Evolutionary conservation across 164 flowering plant species (phyloP).

Genomic region (Berberis vulgaris): DNA sequence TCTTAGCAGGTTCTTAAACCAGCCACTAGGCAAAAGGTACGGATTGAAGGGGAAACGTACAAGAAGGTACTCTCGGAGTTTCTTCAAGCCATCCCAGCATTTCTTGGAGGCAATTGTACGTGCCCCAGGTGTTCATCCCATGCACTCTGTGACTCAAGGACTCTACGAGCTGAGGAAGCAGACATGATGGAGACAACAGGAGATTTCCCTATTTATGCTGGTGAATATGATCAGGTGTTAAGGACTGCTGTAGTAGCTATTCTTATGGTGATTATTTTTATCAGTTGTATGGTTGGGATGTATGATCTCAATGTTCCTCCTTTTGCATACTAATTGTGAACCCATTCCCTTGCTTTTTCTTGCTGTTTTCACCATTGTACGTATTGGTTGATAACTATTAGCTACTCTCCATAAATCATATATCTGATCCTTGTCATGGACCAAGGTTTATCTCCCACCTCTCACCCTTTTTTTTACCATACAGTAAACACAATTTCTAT

Average conservation of each 20-base stretch:
- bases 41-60: constrained; percentile 40
- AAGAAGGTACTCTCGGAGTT: constrained; percentile 33
- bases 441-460: no score
- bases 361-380: neutral
- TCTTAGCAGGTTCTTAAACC: constrained; percentile 49
- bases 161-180: constrained; percentile 7
- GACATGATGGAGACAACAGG: neutral
- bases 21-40: constrained; percentile 38
- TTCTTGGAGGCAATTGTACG: constrained; percentile 54
- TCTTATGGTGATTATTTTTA: constrained; percentile 56
- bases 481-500: no score
- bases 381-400: neutral
- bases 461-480: no score
- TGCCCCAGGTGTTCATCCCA: constrained; percentile 35
- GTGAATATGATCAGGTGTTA: constrained; percentile 33
- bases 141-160: neutral
- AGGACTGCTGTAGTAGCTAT: constrained; percentile 53
- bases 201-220: constrained; percentile 9
- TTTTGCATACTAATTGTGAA: neutral
- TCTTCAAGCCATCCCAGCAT: constrained; percentile 38
- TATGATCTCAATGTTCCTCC: constrained; percentile 28
- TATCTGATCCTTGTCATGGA: no score
- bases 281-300: constrained; percentile 44
- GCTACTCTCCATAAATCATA: no score
- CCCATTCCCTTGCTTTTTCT: neutral